Evolutionary conservation across 2,329 filamentous ascomycete species (phyloP).

Genomic region (Sarocladium brachiariae): DNA sequence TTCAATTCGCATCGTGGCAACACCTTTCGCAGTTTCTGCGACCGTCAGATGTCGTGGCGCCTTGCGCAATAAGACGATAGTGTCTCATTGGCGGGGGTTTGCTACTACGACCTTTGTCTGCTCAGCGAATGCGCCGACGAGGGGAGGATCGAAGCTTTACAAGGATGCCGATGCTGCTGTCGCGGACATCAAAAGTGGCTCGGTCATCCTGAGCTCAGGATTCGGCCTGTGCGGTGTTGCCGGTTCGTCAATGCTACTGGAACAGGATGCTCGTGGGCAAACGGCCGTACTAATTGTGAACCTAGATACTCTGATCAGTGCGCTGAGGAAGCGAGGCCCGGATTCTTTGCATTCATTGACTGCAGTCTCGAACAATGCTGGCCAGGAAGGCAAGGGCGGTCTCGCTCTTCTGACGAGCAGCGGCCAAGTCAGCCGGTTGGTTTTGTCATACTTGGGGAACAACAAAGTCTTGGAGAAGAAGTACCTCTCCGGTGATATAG

Average conservation of each 20-base stretch:
- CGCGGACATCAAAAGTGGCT: constrained; percentile 62
- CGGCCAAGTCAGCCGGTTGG: constrained; percentile 64
- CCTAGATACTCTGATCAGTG: constrained; percentile 63
- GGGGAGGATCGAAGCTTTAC: constrained; percentile 40
- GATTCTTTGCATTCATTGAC: constrained; percentile 60
- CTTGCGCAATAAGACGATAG: neutral
- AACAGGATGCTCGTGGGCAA: neutral
- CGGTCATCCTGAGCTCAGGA: constrained; percentile 66
- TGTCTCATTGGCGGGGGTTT: constrained; percentile 4
- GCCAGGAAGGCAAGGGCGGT: constrained; percentile 60
- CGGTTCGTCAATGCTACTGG: constrained; percentile 33
- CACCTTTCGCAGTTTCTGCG: constrained; percentile 1
- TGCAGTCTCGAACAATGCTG: constrained; percentile 76
- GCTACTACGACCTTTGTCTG: neutral
- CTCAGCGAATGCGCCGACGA: constrained; percentile 11
- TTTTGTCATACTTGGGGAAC: constrained; percentile 68
- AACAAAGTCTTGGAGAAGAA: constrained; percentile 71
- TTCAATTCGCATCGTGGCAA: constrained; percentile 1
- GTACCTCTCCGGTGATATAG: constrained; percentile 67
- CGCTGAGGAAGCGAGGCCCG: constrained; percentile 52
- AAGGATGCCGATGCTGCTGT: constrained; percentile 60
- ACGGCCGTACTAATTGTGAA: constrained; percentile 5
- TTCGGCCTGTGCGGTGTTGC: constrained; percentile 78
- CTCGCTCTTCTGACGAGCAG: constrained; percentile 61
- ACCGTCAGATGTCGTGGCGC: neutral